Conservation (phyloP, 805 yeast genomes). For the Metschnikowia sp. region DNA sequence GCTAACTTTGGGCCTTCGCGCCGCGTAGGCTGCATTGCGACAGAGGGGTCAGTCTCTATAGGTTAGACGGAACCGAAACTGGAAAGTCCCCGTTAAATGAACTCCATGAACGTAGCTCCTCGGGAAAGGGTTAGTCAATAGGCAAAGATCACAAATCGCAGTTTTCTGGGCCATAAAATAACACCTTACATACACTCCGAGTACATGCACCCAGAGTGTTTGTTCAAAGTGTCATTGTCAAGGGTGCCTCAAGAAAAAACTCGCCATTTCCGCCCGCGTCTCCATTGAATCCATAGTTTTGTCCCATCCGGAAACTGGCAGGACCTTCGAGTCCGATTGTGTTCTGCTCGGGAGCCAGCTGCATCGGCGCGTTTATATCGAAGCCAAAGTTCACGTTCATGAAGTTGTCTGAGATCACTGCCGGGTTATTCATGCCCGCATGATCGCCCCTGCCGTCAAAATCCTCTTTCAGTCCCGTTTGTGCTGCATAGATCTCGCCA, state of each 20-base stretch:
- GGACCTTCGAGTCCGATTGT: not conserved
- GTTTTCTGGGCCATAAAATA: too few species aligned
- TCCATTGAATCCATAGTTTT: constrained; percentile 3
- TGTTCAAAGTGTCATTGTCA: constrained; percentile 5
- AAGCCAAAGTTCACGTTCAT: constrained; percentile 2
- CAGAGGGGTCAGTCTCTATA: too few species aligned
- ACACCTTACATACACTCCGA: not conserved
- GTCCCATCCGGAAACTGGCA: constrained; percentile 1
- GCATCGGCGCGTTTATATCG: constrained; percentile 1
- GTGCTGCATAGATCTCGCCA: constrained; percentile 1
- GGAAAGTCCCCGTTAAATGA: too few species aligned
- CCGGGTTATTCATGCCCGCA: constrained; percentile 10
- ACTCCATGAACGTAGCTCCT: too few species aligned
- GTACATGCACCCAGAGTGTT: too few species aligned
- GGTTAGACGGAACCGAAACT: too few species aligned
- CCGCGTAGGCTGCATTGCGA: too few species aligned
- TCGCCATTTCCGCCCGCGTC: constrained; percentile 4
- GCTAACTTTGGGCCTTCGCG: too few species aligned
- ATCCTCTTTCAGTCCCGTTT: not conserved
- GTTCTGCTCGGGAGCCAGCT: not conserved
- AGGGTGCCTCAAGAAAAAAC: constrained; percentile 6
- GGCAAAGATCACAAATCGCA: too few species aligned
- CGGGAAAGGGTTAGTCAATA: too few species aligned
- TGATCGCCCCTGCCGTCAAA: constrained; percentile 6
- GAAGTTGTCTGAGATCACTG: constrained; percentile 1